A percentile compares a stretch with the other conserved stretches of the same genome.
Conservation (phyloP, 2,329 filamentous ascomycete species). For the Trichoderma koningiopsis region DNA sequence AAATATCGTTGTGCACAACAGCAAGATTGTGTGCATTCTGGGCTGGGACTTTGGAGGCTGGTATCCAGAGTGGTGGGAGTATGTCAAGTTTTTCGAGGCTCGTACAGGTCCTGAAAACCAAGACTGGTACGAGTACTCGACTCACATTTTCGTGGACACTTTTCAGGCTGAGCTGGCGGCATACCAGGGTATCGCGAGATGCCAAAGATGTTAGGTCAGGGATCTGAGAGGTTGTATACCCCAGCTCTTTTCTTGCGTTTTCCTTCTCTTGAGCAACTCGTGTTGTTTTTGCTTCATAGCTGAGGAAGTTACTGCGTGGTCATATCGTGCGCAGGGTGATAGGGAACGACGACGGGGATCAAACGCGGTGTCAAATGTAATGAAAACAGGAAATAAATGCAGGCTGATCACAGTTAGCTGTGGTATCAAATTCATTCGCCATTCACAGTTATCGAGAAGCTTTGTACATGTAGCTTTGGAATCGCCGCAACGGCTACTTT, state of each 20-base stretch:
- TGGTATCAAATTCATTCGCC: neutral
- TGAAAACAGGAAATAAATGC: neutral
- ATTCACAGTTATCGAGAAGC: neutral
- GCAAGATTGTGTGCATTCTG: conserved; percentile 32
- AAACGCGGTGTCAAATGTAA: neutral
- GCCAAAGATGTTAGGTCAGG: conserved; percentile 30
- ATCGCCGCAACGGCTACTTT: neutral
- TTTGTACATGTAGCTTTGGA: neutral
- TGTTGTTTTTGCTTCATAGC: neutral
- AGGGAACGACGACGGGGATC: neutral
- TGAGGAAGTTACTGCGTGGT: neutral
- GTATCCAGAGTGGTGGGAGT: conserved; percentile 42
- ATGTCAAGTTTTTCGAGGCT: conserved; percentile 41
- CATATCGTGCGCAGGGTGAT: neutral
- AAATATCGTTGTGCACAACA: conserved; percentile 36
- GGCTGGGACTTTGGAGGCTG: conserved; percentile 39
- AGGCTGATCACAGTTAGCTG: neutral
- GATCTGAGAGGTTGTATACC: neutral
- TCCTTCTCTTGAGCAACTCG: neutral
- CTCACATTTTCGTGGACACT: conserved; percentile 34
- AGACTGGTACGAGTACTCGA: conserved; percentile 39
- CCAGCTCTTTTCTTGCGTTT: neutral
- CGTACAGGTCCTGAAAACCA: conserved; percentile 32
- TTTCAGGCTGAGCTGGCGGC: conserved; percentile 34
- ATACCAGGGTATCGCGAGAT: conserved; percentile 38